Base-by-base conservation (phyloP, 1,284 basidiomycete species). In the Tilletiaria anomala region DNA sequence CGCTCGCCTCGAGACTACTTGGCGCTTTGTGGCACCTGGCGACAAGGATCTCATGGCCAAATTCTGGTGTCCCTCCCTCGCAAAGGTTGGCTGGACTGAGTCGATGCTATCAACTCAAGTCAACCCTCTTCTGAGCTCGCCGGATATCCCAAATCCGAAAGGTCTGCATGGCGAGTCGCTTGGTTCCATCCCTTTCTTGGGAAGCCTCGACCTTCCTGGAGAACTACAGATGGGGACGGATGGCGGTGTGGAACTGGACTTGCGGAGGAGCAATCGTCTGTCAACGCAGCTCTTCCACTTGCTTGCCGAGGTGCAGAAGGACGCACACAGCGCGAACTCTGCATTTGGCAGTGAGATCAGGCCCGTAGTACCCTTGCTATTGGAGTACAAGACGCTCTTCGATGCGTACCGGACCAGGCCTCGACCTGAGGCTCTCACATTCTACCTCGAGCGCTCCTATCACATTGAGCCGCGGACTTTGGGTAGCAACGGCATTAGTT, bases 41-140 rank as follows among this genome's bases (percentile, higher is more conserved):
- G 55, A 61, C 32, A 51, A 55, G 3, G 42, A 43, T 10, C 32
- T 61, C 21, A 47, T 65, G 18, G 51, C 49, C 8, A 37, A 47
- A 15, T 45, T 51, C 11, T 66, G 60, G 62, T 50, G 54, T 6
- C 51, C 54, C 6, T 37, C 47, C 29, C 42, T 66, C 11, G 55
- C 53, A 6, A 47, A 47, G 35, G 40, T 61, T 14, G 58, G 56
- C 6, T 66, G 63, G 63, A 43, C 50, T 8, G 63, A 66, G 39
- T 51, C 53, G 12, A 34, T 35, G 6, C 15, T 16, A 12, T 16
- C n/a, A 15, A 17, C 17, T 15, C 36, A 24, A 24, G 24, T 38
- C 31, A 20, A 37, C 14, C 19, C 35, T 10, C 34, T 36, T 5
- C n/a, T 43, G 19, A 38, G 15, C 23, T 22, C 24, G 14, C n/a